Base-by-base conservation (phyloP, 805 yeast species). In the Zygoascus tannicola region DNA sequence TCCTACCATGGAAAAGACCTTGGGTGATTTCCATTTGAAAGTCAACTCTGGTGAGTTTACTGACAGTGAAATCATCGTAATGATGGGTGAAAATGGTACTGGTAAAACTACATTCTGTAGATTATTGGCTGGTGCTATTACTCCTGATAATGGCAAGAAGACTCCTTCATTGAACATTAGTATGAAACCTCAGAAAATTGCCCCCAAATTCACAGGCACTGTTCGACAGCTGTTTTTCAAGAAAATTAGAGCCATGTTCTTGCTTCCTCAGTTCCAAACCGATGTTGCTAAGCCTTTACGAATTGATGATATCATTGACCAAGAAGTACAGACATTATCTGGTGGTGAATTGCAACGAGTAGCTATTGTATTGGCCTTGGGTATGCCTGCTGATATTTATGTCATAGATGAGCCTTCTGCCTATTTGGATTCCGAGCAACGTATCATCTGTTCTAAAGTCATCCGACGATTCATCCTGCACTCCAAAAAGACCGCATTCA, bases 321-420 rank as follows among this genome's bases (percentile, higher is more conserved):
- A 92, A 67, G 97, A 92, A 69, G 98, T 92, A 43, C 96, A 86
- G 71, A 85, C 86, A 57, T 73, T 92, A 66, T 88, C 97, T 40
- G 99, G 99, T 72, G 99, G 99, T 80, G 99, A 92, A 73, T 76
- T 92, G 72, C 99, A 92, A 72, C 83, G 99, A 74, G 98, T 92
- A 49, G 99, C 99, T 52, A 90, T 92, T 67, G 94, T 87, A 32
- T 75, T 92, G 63, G 80, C 97, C 4, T 74, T 92, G 48, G 99
- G 99, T 77, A 70, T 81, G 41, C 85, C 85, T 16, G 97, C 98
- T 22, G 98, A 92, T 67, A 85, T 92, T 55, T 92, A 92, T 65
- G 76, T 92, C 64, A 92, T 92, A 56, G 99, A 92, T 67, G 99
- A 92, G 70, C 99, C 99, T 40, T 87, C 97, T 50, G 99, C 99